Percentiles rank a stretch among this genome's conserved stretches.
These are phyloP conservation scores for Beta lomatogona DNA, from an alignment of 179 eudicot species.

Conservation along the genomic window DNA sequence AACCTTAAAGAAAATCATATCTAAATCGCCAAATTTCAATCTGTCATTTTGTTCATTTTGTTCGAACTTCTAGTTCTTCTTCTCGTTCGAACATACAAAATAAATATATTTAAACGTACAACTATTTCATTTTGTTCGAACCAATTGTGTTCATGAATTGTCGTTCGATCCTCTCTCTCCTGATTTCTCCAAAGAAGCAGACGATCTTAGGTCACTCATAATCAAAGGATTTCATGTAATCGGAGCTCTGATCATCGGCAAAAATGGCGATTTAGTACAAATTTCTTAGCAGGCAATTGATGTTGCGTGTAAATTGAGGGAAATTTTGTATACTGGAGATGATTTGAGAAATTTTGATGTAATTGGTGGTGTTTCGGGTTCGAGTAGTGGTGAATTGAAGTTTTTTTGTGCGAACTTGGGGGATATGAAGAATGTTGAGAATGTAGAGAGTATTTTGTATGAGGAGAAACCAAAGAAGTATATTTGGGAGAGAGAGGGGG, in stretches of 20 bases:
- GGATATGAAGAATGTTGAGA: conserved; percentile 38
- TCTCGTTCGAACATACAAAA: too few relatives aligned
- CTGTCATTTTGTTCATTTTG: too few relatives aligned
- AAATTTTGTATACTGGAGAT: conserved; percentile 33
- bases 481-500: conserved; percentile 60
- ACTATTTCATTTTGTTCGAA: too few relatives aligned
- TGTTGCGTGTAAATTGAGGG: conserved; percentile 50
- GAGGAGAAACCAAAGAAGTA: conserved; percentile 65
- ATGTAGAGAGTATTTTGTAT: conserved; percentile 54
- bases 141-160: too few relatives aligned
- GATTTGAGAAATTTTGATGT: conserved; percentile 33
- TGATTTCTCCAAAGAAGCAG: too few relatives aligned
- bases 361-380: conserved; percentile 36
- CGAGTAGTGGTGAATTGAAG: conserved; percentile 35
- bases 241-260: conserved; percentile 62
- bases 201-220: too few relatives aligned
- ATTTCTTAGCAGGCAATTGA: conserved; percentile 51
- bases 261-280: conserved; percentile 36
- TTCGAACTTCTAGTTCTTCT: too few relatives aligned
- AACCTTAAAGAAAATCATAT: too few relatives aligned
- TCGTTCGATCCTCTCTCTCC: too few relatives aligned
- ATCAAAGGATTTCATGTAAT: conserved; percentile 8
- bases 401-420: conserved; percentile 56
- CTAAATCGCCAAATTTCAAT: too few relatives aligned
- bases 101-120: too few relatives aligned